A percentile compares a stretch with the other conserved stretches of the same genome.
These are phyloP conservation scores for Polytolypa hystricis DNA, from an alignment of 2,329 filamentous ascomycete genomes.

Conservation along the genomic window DNA sequence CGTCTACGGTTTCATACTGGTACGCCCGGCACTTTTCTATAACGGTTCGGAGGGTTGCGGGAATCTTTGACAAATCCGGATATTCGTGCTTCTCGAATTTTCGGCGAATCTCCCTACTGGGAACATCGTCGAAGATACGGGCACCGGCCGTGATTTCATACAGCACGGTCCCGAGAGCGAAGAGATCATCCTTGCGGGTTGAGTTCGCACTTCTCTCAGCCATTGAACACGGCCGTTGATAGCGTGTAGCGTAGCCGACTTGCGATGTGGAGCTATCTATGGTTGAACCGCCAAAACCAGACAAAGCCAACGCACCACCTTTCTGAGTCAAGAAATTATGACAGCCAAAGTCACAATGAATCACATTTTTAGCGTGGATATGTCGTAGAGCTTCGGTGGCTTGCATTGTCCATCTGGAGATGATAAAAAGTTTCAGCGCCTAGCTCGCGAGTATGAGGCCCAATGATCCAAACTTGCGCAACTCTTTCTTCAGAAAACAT, in stretches of 20 bases:
- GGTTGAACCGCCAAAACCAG: constrained; percentile 7
- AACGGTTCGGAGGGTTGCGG: neutral
- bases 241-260: constrained; percentile 3
- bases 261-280: constrained; percentile 2
- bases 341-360: constrained; percentile 6
- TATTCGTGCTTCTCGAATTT: neutral
- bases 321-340: constrained; percentile 7
- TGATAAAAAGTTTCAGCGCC: neutral
- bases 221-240: neutral
- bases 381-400: constrained; percentile 7
- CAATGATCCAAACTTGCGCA: constrained; percentile 3
- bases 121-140: neutral
- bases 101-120: constrained; percentile 1
- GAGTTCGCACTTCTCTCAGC: neutral
- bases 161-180: constrained; percentile 5
- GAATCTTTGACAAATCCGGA: constrained; percentile 4
- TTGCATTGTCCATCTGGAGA: constrained; percentile 8
- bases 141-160: constrained; percentile 4
- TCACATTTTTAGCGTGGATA: constrained; percentile 7
- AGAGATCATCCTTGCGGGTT: constrained; percentile 5
- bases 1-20: neutral
- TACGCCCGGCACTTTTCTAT: constrained; percentile 6
- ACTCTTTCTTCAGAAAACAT: constrained; percentile 1
- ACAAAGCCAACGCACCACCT: constrained; percentile 2
- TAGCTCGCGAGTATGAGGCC: neutral